These are phyloP conservation scores for Blastobotrys indianensis DNA, from an alignment of 1,139 yeast species.

Conservation along the genomic window DNA sequence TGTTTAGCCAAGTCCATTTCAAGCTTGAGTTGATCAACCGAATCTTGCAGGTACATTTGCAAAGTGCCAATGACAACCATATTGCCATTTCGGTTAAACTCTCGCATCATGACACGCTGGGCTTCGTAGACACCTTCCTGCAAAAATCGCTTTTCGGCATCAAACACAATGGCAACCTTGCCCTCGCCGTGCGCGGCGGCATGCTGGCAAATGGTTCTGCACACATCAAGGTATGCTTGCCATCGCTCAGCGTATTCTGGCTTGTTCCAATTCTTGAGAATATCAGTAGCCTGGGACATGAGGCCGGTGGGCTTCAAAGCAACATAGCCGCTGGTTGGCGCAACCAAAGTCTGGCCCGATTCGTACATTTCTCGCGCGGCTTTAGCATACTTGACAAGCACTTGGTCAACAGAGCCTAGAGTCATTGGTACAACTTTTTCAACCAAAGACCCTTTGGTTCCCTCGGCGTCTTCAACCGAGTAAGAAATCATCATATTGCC, in stretches of 20 bases:
- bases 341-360: slow-evolving; percentile 46
- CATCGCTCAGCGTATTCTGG: slow-evolving; percentile 52
- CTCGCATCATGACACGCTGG: slow-evolving; percentile 74
- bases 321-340: slow-evolving; percentile 38
- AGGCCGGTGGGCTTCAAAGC: slow-evolving; percentile 95
- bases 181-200: slow-evolving; percentile 73
- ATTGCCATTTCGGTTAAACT: slow-evolving; percentile 60
- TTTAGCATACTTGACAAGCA: slow-evolving; percentile 72
- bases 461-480: slow-evolving; percentile 91
- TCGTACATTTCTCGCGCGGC: slow-evolving; percentile 22
- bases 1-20: slow-evolving; percentile 63
- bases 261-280: slow-evolving; percentile 56
- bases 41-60: slow-evolving; percentile 82
- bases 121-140: slow-evolving; percentile 90
- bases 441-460: slow-evolving; percentile 44
- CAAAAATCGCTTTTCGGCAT: slow-evolving; percentile 84
- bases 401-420: slow-evolving; percentile 54
- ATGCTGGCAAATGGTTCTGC: slow-evolving; percentile 53
- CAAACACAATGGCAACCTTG: slow-evolving; percentile 79
- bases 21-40: slow-evolving; percentile 52
- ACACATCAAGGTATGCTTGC: slow-evolving; percentile 57
- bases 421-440: slow-evolving; percentile 62
- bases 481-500: slow-evolving; percentile 91
- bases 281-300: slow-evolving; percentile 66
- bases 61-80: slow-evolving; percentile 80